Evolutionary conservation across 2,329 filamentous ascomycete genomes (phyloP).

Genomic region (Colletotrichum euphorbiae): DNA sequence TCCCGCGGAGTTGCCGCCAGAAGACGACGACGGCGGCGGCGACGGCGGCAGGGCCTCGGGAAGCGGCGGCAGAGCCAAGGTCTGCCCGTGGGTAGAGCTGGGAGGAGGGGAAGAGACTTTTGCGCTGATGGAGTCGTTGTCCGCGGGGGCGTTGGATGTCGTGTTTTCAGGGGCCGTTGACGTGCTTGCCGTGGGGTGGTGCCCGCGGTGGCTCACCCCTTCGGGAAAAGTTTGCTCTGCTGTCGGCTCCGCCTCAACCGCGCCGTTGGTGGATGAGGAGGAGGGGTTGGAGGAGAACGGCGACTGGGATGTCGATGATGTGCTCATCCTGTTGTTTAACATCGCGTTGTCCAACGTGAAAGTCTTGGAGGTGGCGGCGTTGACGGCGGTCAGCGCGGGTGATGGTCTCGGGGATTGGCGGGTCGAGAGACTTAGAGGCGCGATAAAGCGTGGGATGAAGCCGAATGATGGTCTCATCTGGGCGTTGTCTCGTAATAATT

Average conservation of each 20-base stretch:
- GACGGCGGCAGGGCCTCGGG: constrained; percentile 39
- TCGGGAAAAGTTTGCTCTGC: background rate
- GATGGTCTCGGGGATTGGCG: constrained; percentile 29
- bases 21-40: constrained; percentile 1
- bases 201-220: constrained; percentile 20
- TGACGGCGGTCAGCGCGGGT: constrained; percentile 23
- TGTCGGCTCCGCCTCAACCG: background rate
- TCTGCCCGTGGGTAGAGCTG: constrained; percentile 37
- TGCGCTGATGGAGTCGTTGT: background rate
- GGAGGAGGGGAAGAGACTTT: background rate
- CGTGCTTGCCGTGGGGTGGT: constrained; percentile 40
- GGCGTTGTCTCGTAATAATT: background rate
- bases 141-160: constrained; percentile 29
- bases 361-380: constrained; percentile 8
- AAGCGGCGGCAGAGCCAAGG: constrained; percentile 38
- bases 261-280: background rate
- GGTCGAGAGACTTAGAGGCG: constrained; percentile 19
- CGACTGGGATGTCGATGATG: constrained; percentile 33
- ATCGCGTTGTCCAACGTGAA: background rate
- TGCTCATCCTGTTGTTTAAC: constrained; percentile 22
- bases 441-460: constrained; percentile 27
- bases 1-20: constrained; percentile 8
- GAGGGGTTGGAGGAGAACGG: background rate
- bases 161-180: constrained; percentile 37
- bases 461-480: constrained; percentile 23